phyloP scores from a whole-genome alignment of 1,284 basidiomycete genomes.

The Irpex lacteus region DNA sequence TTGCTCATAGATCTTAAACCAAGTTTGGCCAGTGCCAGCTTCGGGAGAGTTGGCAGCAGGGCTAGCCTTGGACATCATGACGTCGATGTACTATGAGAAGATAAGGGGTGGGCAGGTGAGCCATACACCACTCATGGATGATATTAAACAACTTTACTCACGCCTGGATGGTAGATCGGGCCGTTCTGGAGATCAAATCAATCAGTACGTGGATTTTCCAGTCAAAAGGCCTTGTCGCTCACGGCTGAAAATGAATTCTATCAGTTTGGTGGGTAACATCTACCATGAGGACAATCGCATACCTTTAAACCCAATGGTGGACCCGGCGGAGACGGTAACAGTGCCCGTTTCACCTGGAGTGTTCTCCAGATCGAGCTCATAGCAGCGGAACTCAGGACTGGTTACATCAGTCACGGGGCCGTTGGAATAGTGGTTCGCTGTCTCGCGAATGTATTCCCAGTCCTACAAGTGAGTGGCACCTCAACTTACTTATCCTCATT shows the following conservation, averaged over 20 bases:
- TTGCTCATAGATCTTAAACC: constrained; percentile 50
- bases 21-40: constrained; percentile 42
- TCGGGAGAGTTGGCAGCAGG: constrained; percentile 39
- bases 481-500: neutral
- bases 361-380: constrained; percentile 36
- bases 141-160: constrained; percentile 18
- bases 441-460: constrained; percentile 43
- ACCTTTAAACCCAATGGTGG: constrained; percentile 28
- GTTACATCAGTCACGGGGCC: constrained; percentile 43
- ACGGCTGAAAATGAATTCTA: constrained; percentile 15
- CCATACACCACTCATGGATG: neutral
- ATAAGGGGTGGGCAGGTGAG: neutral
- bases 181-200: constrained; percentile 17
- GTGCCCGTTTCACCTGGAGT: constrained; percentile 34
- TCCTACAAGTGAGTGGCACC: constrained; percentile 17
- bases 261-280: constrained; percentile 7
- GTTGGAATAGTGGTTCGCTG: constrained; percentile 40
- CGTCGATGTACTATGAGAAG: constrained; percentile 32
- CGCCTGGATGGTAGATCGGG: constrained; percentile 36
- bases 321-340: constrained; percentile 36
- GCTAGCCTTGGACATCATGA: constrained; percentile 42
- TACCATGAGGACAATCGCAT: constrained; percentile 21
- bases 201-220: neutral
- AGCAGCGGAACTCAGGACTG: constrained; percentile 43
- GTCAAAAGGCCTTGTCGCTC: neutral